These are phyloP conservation scores for Diaporthe longicolla DNA, from an alignment of 2,329 filamentous ascomycete species.

Conservation along the genomic window DNA sequence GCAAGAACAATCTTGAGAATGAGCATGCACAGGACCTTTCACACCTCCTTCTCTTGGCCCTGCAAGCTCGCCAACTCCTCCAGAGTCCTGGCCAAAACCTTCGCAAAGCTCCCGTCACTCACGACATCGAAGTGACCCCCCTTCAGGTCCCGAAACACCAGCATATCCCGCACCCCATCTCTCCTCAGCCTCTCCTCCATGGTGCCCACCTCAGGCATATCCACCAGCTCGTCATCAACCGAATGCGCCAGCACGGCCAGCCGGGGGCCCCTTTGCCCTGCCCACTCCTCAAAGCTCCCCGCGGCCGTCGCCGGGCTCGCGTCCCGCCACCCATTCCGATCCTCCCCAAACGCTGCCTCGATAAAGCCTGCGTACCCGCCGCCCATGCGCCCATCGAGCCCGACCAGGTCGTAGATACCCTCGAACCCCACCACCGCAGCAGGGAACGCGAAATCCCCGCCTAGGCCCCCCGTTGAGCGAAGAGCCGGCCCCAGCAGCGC, in stretches of 20 bases:
- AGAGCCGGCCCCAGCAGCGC: constrained; percentile 60
- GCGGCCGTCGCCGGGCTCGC: constrained; percentile 67
- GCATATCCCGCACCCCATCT: constrained; percentile 53
- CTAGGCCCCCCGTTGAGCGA: constrained; percentile 40
- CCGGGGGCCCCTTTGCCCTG: constrained; percentile 48
- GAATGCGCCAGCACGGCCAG: constrained; percentile 61
- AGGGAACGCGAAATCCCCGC: constrained; percentile 57
- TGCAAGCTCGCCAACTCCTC: constrained; percentile 42
- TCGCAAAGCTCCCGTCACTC: constrained; percentile 70
- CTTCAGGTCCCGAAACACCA: constrained; percentile 61
- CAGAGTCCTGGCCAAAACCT: constrained; percentile 56
- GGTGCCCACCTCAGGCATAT: constrained; percentile 69
- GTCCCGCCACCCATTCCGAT: constrained; percentile 63
- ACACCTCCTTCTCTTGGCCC: background rate
- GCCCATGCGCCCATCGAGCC: constrained; percentile 62
- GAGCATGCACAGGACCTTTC: background rate
- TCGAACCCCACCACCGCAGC: constrained; percentile 71
- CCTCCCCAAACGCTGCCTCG: constrained; percentile 71
- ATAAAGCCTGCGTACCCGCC: constrained; percentile 71
- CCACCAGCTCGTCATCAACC: constrained; percentile 64
- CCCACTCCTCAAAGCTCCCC: constrained; percentile 57
- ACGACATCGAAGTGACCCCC: constrained; percentile 77
- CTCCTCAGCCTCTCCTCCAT: constrained; percentile 65
- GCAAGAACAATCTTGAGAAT: background rate
- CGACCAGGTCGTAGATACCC: constrained; percentile 76